A percentile compares a stretch with the other conserved stretches of the same genome.
Evolutionary conservation across 345 rosid genomes (phyloP).

Genomic region (Hibiscus trionum): DNA sequence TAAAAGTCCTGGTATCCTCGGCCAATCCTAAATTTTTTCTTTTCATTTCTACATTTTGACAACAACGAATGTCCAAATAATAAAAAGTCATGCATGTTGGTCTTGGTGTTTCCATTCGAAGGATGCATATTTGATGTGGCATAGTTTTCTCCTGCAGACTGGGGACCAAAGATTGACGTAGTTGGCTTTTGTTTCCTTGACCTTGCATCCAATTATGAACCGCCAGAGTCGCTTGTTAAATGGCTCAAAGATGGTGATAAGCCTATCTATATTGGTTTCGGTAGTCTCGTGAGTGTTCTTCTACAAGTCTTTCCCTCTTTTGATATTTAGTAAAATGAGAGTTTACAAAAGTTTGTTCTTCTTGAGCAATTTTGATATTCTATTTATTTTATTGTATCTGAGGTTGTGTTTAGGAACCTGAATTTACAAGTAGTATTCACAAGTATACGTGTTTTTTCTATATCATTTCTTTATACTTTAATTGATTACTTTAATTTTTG

Average conservation of each 20-base stretch:
- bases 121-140: not conserved
- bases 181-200: slow-evolving; percentile 67
- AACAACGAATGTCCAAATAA: not conserved
- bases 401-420: not conserved
- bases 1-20: not conserved
- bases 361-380: not conserved
- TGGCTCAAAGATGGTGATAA: slow-evolving; percentile 44
- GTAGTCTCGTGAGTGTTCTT: slow-evolving; percentile 59
- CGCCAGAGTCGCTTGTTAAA: slow-evolving; percentile 42
- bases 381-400: not conserved
- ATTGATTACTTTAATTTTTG: not conserved
- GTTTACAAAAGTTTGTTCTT: not conserved
- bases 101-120: not conserved
- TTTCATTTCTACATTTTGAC: not conserved
- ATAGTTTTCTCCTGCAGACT: slow-evolving; percentile 31
- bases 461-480: not conserved
- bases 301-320: not conserved
- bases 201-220: slow-evolving; percentile 55
- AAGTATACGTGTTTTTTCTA: not conserved
- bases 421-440: not conserved
- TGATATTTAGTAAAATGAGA: not conserved
- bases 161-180: slow-evolving; percentile 63
- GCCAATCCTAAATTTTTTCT: not conserved
- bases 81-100: not conserved
- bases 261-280: slow-evolving; percentile 66